Percentiles rank a stretch among this genome's conserved stretches.
Conservation (phyloP, 75 land plant genomes). For the Isoetes taiwanensis region DNA sequence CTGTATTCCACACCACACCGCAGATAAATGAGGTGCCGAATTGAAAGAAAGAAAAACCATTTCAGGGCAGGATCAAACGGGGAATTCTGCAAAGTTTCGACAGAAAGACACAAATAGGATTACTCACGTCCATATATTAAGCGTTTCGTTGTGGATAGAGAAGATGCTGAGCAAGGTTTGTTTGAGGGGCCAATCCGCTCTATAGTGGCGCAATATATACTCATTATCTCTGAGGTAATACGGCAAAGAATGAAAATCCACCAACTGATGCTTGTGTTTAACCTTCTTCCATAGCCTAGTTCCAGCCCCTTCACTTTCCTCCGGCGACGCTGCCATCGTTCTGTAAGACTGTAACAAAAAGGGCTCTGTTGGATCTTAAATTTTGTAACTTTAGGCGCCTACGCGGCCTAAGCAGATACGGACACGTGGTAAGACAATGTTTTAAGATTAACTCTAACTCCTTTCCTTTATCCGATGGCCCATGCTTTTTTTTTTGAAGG, state of each 20-base stretch:
- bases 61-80: neutral
- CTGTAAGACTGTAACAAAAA: no score
- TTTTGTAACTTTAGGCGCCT: no score
- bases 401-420: no score
- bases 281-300: constrained; percentile 66
- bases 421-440: no score
- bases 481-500: no score
- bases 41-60: no score
- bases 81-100: neutral
- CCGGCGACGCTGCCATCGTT: no score
- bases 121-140: constrained; percentile 92
- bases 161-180: constrained; percentile 67
- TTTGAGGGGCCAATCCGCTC: constrained; percentile 80
- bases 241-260: constrained; percentile 69
- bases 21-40: no score
- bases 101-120: neutral
- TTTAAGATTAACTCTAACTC: no score
- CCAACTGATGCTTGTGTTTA: constrained; percentile 44
- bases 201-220: constrained; percentile 56
- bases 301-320: constrained; percentile 9
- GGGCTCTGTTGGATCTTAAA: no score
- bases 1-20: no score
- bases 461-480: no score
- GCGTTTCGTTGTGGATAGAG: constrained; percentile 86
- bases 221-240: constrained; percentile 80